Base-by-base conservation (phyloP, 805 yeast genomes). In the Clavispora fructus region DNA sequence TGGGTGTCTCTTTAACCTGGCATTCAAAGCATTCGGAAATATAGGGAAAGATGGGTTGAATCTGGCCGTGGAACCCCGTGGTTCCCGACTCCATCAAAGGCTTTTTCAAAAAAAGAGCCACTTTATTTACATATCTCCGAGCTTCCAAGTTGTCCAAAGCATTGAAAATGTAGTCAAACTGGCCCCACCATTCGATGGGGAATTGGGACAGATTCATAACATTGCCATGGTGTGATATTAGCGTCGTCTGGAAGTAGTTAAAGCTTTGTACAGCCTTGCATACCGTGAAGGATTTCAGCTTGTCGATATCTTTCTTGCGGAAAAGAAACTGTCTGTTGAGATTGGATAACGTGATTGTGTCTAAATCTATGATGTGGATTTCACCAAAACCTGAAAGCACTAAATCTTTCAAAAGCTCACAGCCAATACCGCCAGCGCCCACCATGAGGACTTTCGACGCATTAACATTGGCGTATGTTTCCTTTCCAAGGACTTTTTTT, bases 361-460 rank as follows among this genome's bases (percentile, higher is more conserved):
- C 99, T 46, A 94, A 73, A 67, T 94, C 99, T n/a, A 91, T 91
- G 28, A 91, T 77, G 60, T 89, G 95, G 46, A 91, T 83, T 58
- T 87, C 95, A 3, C 94, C 94, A 53, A 84, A 85, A 7, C 94
- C 91, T 63, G 87, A 73, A 51, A 89, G 66, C 6, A 87, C 80
- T 42, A 91, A 69, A 59, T 91, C 85, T 60, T 91, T 91, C 47
- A 91, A 69, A 39, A 91, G 68, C 63, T 91, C 98, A 62, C 96
- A 91, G 2, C 98, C 98, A 53, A 91, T 90, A 7, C 98, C 98
- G 28, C 98, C 98, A 1, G 97, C 96, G 4, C 98, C 98, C 2
- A 91, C 95, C 66, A 91, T 69, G 27, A 91, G 68, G 12, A 90
- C 87, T 51, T 79, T 83, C 7, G 86, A 53, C 9, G 50, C 41